Evolutionary conservation across 495 filamentous ascomycete species (phyloP), one percentile per base, ranked within the genome.

Genomic region (Trichoderma virens): DNA sequence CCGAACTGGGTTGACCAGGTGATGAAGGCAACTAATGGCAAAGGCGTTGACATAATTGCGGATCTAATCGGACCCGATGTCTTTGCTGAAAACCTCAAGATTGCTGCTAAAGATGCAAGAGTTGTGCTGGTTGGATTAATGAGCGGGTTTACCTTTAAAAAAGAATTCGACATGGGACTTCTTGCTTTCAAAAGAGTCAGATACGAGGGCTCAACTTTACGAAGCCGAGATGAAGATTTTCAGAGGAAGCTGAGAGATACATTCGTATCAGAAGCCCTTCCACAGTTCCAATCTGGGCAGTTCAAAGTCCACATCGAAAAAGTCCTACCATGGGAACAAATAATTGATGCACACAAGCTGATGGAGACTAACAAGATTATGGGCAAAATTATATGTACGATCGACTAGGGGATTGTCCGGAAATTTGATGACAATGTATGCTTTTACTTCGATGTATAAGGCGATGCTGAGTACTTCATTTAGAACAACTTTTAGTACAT

Each of bases 291-390:
- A 66, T 75, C 60, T 28, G 78, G 78, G 7, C 71, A 76, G 66
- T 67, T 81, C 27, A 77, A 76, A 67, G 69, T 93, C 25, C 82
- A 84, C 71, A 78, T 96, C 14, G 92, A 96, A 71, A 93, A 85
- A 70, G 87, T 93, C 5, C 85, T 95, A 39, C 77, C 79, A 16
- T 94, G 90, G 85, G 85, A 90, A 67, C 69, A 91, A 62, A 86
- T 98, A 67, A 73, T 82, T 34, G 83, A 91, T 66, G 93, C 91
- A 51, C 93, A 97, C 76, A 77, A 86, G 72, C 74, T 90, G 77
- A 78, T 97, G 77, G 93, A 96, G 77, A 84, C 80, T 65, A 95
- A 96, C 74, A 79, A 79, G 70, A 92, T 87, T 3, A 91, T 86
- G 78, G 92, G 92, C 16, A 96, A 96, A 79, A 80, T 81, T 51